A percentile compares a stretch with the other conserved stretches of the same genome.
Conservation (phyloP, 2,329 filamentous ascomycete species). For the Fonsecaea monophora region DNA sequence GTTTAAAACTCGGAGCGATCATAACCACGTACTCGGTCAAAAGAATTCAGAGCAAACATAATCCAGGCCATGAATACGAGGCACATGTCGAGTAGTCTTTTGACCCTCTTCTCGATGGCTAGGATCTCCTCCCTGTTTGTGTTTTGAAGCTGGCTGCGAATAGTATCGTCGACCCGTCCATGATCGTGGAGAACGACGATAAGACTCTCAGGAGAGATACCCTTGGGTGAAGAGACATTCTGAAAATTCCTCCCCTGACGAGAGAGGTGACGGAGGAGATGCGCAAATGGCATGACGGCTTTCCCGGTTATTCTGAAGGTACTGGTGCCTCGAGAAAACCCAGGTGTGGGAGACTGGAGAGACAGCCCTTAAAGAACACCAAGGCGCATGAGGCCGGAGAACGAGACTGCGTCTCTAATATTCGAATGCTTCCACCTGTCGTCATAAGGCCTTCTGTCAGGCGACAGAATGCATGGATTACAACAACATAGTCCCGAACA, state of each 20-base stretch:
- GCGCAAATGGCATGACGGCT: neutral
- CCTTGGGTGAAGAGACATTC: neutral
- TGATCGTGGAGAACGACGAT: constrained; percentile 1
- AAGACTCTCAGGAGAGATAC: constrained; percentile 3
- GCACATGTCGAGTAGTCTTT: constrained; percentile 19
- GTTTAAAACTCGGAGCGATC: neutral
- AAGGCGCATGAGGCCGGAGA: neutral
- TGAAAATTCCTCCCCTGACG: neutral
- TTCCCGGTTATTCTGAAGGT: neutral
- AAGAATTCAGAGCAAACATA: constrained; percentile 48
- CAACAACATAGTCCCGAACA: neutral
- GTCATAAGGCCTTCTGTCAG: neutral
- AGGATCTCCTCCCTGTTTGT: constrained; percentile 6
- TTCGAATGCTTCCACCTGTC: neutral
- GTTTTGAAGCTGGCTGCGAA: constrained; percentile 11
- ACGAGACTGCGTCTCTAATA: neutral
- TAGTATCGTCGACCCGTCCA: neutral
- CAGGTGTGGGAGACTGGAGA: neutral
- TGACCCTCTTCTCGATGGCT: constrained; percentile 1
- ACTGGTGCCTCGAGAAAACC: neutral
- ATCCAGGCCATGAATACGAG: constrained; percentile 21
- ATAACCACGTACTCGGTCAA: constrained; percentile 59
- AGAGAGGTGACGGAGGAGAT: neutral
- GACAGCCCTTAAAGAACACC: neutral
- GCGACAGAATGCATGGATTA: neutral